These are phyloP conservation scores for Cladosporium sp. DNA, from an alignment of 2,329 filamentous ascomycete genomes.

Conservation along the genomic window DNA sequence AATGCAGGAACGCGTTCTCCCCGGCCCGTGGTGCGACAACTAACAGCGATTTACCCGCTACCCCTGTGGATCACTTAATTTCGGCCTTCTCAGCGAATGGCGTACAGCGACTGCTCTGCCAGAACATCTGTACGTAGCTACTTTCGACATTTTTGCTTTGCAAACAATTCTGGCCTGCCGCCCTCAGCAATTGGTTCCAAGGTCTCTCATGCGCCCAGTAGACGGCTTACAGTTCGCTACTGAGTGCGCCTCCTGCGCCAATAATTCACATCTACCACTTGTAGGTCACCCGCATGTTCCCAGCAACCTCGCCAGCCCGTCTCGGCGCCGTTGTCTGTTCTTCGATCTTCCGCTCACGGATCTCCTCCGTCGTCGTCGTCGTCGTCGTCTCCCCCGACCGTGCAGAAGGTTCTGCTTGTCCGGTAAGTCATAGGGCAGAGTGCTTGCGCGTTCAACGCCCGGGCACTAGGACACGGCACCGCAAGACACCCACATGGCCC, in stretches of 20 bases:
- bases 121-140: neutral
- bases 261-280: neutral
- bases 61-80: conserved; percentile 1
- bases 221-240: neutral
- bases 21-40: conserved; percentile 9
- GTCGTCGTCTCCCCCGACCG: conserved; percentile 9
- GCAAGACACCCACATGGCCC: conserved; percentile 9
- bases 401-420: conserved; percentile 1
- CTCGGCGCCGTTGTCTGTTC: neutral
- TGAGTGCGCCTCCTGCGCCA: conserved; percentile 2
- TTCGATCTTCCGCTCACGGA: neutral
- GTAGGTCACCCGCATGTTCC: neutral
- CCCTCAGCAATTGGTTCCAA: no score
- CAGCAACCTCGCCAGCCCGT: neutral
- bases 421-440: conserved; percentile 12
- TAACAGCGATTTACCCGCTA: conserved; percentile 6
- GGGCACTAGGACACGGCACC: conserved; percentile 4
- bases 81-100: conserved; percentile 1
- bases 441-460: conserved; percentile 8
- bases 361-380: neutral
- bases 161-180: neutral
- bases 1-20: conserved; percentile 11
- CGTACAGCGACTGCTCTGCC: neutral
- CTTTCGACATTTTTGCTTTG: neutral
- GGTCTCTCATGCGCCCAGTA: no score